Base-by-base conservation (phyloP, 108 stramenopile species). In the Fragilariopsis cylindrus region DNA sequence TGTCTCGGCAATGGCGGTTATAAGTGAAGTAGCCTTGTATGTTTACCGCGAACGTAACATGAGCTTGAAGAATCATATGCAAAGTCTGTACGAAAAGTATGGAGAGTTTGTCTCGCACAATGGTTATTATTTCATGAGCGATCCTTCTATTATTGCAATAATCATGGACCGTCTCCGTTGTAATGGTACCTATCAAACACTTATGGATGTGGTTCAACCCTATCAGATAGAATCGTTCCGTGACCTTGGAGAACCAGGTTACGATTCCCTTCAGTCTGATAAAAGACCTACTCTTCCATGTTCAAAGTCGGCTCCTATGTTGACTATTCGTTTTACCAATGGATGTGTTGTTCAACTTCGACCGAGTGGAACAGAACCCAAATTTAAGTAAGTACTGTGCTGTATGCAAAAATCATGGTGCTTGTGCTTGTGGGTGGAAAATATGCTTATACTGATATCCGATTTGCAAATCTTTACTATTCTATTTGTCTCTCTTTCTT, bases 351-450 rank as follows among this genome's bases (percentile, higher is more conserved):
- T 90, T n/a, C 97, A 97, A 47, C 90, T 99, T 60, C 89, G 98
- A 57, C 96, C 96, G 16, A 93, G 88, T 77, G 98, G 98, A 4
- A 99, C 98, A 6, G 98, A 99, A 75, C 98, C 98, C 18, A 99
- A 99, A 75, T 96, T 99, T 84, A 99, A 99, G 83, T 30, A 30
- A 30, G 30, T 30, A 30, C 30, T 30, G 30, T 30, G 30, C 30
- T 30, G 30, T 74, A 45, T 30, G 30, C 30, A 30, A 30, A 30
- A 30, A 30, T 30, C 2, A 30, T 30, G 1, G 30, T 30, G 30
- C 2, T 30, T 30, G 30, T 30, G 30, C 30, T 30, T 30, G 30
- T 30, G 30, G 30, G 30, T 30, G 30, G 30, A 30, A 2, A 30
- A 30, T 2, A 30, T 30, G 30, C 30, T 0, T 30, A 30, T 30